Percentiles rank a stretch among this genome's conserved stretches.
Conservation (phyloP, 1,139 yeast species). For the Sugiyamaella neomexicana region DNA sequence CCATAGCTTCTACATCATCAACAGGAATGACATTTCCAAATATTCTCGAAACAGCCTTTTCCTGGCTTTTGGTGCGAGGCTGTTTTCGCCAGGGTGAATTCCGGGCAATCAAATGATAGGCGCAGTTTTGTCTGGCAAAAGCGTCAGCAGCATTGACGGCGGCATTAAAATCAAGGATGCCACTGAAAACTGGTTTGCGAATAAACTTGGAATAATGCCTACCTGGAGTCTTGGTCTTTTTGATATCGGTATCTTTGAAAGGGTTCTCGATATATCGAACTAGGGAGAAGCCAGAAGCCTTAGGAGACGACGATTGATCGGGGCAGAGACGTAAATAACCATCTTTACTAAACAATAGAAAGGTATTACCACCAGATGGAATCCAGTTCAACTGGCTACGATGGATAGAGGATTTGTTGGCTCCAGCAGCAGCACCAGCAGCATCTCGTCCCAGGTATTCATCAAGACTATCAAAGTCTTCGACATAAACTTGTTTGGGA, state of each 20-base stretch:
- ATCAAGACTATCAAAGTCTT: constrained; percentile 25
- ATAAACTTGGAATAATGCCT: constrained; percentile 13
- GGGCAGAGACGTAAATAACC: constrained; percentile 25
- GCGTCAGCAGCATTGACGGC: constrained; percentile 33
- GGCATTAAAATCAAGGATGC: constrained; percentile 17
- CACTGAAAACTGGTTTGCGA: constrained; percentile 10
- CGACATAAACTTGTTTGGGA: constrained; percentile 23
- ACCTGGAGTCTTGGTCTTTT: constrained; percentile 2
- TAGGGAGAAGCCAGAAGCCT: constrained; percentile 13
- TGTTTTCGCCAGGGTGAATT: constrained; percentile 32
- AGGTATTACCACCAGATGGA: constrained; percentile 22
- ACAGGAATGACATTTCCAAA: constrained; percentile 16
- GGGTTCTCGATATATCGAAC: constrained; percentile 21
- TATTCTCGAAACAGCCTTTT: constrained; percentile 1
- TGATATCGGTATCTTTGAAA: constrained; percentile 5
- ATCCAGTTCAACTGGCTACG: constrained; percentile 28
- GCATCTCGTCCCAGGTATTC: constrained; percentile 21
- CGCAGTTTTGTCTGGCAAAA: constrained; percentile 22
- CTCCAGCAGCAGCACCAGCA: neutral
- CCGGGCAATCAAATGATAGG: constrained; percentile 22
- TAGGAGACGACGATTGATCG: constrained; percentile 13
- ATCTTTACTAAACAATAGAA: constrained; percentile 24
- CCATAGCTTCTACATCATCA: constrained; percentile 5
- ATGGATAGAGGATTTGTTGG: constrained; percentile 1
- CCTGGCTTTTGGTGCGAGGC: constrained; percentile 15